Base-by-base conservation (phyloP, 2,329 filamentous ascomycete genomes). In the Talaromyces marneffei region DNA sequence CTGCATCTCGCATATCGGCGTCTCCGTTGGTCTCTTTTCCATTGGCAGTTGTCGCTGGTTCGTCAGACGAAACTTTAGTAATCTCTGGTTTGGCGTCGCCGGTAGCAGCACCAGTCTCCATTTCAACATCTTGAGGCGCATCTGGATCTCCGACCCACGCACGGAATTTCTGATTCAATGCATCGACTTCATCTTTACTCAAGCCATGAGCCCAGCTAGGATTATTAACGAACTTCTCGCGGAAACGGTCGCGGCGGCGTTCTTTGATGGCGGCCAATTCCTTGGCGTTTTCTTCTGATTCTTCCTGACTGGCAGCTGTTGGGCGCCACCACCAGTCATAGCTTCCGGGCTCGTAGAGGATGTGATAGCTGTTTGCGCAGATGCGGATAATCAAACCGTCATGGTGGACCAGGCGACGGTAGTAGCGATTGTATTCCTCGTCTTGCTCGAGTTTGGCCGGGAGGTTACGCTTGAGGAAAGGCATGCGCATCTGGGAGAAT, bases 351-450 rank as follows among this genome's bases (percentile, higher is more conserved):
- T 87, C 86, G 78, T 89, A 92, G n/a, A 90, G 80, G 70, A 93
- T 88, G 75, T 90, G 89, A 71, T 88, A 91, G 60, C 85, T 90
- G 73, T 89, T 89, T 14, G 91, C 83, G 68, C 87, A 91, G 70
- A 93, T 89, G 63, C 87, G 86, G 44, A 91, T 83, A 10, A 85
- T 83, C 42, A 93, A 76, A 18, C 87, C 85, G 68, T 92, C 89
- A 62, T 85, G 78, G 67, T 85, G 87, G 4, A 83, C 79, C 5
- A 89, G 72, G 42, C 78, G 77, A 40, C 77, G 72, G 68, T 78
- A 77, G 67, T 74, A 77, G 69, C 86, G 86, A 54, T 85, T 84
- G 48, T 83, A 83, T 61, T 82, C 80, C 50, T 86, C 84, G 37
- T 86, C 85, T 3, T 86, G 83, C 39, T 82, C 80, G 62, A 89